Base-by-base conservation (phyloP, 2,329 filamentous ascomycete species). In the Neopestalotiopsis sp. region DNA sequence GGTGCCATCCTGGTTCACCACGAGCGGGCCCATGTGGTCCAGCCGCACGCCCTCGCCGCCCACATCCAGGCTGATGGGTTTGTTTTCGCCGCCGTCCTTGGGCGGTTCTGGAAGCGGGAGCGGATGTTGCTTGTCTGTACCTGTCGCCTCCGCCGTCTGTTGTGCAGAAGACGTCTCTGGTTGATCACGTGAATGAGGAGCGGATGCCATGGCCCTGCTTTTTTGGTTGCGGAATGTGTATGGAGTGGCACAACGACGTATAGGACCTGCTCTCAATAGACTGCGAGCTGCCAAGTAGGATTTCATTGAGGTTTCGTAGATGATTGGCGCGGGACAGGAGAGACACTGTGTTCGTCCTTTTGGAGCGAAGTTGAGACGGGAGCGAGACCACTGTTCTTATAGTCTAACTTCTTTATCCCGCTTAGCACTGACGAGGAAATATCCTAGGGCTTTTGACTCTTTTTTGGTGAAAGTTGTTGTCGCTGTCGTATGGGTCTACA, bases 1-100 rank as follows among this genome's bases (percentile, higher is more conserved):
- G 9, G 90, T 90, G 24, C 92, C 92, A 78, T 95, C 91, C 70
- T 84, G 82, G 78, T 94, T 92, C 67, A 94, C 89, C 1, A 95
- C 91, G 74, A 94, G 84, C 1, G 92, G 92, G 0, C 92, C 92
- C 30, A 94, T 82, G 70, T 89, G 86, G 75, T 93, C 91, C 9
- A 94, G 86, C 64, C 86, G 88, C 58, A 92, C 84, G 65, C 77
- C 77, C 67, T 77, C 76, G 64, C 81, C 81, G 72, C 78, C 78
- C 30, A 82, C 78, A 62, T 77, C 70, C 3, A 81, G 67, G 42
- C 62, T 72, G 13, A 69, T 20, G n/a, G 70, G 68, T 42, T 72
- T 49, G 42, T 1, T 1, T 5, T 49, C 17, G n/a, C 17, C 69
- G 59, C 67, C 68, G 1, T 61, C 63, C 24, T 69, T 70, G 10